These are phyloP conservation scores for Domatiomyces catenatus DNA, from an alignment of 2,329 filamentous ascomycete species.

Conservation along the genomic window DNA sequence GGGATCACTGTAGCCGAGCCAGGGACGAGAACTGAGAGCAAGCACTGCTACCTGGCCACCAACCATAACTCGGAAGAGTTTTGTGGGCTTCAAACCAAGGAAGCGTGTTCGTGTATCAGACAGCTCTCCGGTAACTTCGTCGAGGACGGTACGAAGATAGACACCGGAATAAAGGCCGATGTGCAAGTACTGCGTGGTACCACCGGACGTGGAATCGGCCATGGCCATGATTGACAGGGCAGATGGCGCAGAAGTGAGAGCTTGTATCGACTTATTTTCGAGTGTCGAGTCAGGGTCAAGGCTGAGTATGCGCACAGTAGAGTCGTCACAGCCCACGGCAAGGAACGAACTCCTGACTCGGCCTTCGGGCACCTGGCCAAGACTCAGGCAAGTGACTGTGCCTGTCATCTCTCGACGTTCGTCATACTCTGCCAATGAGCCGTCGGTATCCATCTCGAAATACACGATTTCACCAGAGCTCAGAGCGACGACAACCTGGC, in stretches of 20 bases:
- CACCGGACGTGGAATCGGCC: slow-evolving; percentile 81
- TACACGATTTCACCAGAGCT: slow-evolving; percentile 96
- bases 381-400: slow-evolving; percentile 84
- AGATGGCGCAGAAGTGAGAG: slow-evolving; percentile 76
- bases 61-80: slow-evolving; percentile 80
- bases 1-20: slow-evolving; percentile 84
- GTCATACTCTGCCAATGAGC: slow-evolving; percentile 80
- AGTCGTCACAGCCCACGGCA: slow-evolving; percentile 92
- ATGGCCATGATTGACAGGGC: slow-evolving; percentile 85
- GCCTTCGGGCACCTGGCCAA: slow-evolving; percentile 85
- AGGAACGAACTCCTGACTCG: slow-evolving; percentile 79
- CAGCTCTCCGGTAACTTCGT: slow-evolving; percentile 88
- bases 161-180: slow-evolving; percentile 93
- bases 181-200: slow-evolving; percentile 80
- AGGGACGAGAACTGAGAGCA: slow-evolving; percentile 82
- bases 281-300: slow-evolving; percentile 79
- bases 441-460: slow-evolving; percentile 91
- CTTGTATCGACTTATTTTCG: slow-evolving; percentile 88
- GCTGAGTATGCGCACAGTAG: slow-evolving; percentile 83
- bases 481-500: slow-evolving; percentile 82
- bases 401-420: slow-evolving; percentile 91
- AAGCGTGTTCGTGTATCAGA: slow-evolving; percentile 92
- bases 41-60: slow-evolving; percentile 73
- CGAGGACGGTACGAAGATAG: slow-evolving; percentile 84
- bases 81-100: slow-evolving; percentile 76